A percentile compares a stretch with the other conserved stretches of the same genome.
phyloP scores from a whole-genome alignment of 495 filamentous ascomycete genomes.

The Penicillium silybi region DNA sequence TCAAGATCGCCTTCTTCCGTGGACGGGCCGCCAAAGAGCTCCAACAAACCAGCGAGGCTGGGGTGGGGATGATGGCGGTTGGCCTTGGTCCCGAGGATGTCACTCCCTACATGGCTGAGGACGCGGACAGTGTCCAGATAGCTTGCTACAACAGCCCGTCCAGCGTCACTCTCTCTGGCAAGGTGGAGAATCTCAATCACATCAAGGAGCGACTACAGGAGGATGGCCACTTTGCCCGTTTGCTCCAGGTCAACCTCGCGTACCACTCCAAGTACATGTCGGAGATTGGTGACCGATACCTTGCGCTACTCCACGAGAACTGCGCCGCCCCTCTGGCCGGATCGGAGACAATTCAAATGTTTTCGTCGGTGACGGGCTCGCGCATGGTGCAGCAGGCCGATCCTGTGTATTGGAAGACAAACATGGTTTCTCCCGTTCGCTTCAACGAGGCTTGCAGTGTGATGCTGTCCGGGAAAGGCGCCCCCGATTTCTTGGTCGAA shows the following conservation, averaged over 20 bases:
- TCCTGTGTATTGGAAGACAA: conserved; percentile 35
- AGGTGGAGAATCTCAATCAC: conserved; percentile 25
- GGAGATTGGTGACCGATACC: background rate
- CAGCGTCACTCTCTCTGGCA: conserved; percentile 22
- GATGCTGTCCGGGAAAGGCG: background rate
- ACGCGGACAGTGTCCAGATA: conserved; percentile 3
- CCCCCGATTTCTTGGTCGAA: background rate
- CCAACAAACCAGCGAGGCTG: too few relatives aligned
- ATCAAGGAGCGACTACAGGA: conserved; percentile 18
- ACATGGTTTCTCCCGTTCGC: conserved; percentile 35
- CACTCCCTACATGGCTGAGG: too few relatives aligned
- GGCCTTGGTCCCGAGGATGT: too few relatives aligned
- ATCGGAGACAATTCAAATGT: conserved; percentile 10
- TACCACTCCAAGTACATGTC: conserved; percentile 35
- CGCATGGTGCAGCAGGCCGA: conserved; percentile 4
- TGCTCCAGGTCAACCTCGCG: conserved; percentile 31
- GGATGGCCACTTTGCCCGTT: background rate
- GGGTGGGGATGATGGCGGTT: conserved; percentile 7
- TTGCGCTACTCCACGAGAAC: background rate
- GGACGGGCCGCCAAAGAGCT: background rate
- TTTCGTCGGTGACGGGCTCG: conserved; percentile 32
- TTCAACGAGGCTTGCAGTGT: conserved; percentile 14
- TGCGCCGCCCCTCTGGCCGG: too few relatives aligned
- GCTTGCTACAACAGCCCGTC: conserved; percentile 22
- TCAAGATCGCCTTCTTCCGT: conserved; percentile 4